These are phyloP conservation scores for Fusarium udum DNA, from an alignment of 2,329 filamentous ascomycete species.

Conservation along the genomic window DNA sequence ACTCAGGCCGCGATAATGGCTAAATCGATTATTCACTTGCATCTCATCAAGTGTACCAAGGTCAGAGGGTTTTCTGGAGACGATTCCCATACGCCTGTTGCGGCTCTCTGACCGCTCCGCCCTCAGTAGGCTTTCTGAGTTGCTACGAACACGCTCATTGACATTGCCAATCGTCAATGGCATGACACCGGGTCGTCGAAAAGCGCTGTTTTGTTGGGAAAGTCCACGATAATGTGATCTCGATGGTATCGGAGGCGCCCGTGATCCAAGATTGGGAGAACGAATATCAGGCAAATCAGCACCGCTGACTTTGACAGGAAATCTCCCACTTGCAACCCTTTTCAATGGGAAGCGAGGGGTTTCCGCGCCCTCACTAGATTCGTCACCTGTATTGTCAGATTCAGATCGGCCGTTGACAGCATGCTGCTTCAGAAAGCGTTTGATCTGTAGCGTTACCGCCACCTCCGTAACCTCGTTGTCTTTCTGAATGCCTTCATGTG, in stretches of 20 bases:
- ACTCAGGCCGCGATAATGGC: slow-evolving; percentile 72
- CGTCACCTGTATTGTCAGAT: slow-evolving; percentile 66
- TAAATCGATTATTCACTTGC: slow-evolving; percentile 71
- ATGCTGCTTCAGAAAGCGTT: slow-evolving; percentile 66
- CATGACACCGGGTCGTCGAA: slow-evolving; percentile 77
- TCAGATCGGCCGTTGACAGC: slow-evolving; percentile 62
- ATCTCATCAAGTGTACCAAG: slow-evolving; percentile 71
- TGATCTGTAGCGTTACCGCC: slow-evolving; percentile 68
- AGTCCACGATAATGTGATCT: slow-evolving; percentile 80
- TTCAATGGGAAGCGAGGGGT: slow-evolving; percentile 77
- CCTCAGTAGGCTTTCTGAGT: slow-evolving; percentile 69
- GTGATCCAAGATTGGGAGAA: slow-evolving; percentile 69
- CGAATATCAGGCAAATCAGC: slow-evolving; percentile 73
- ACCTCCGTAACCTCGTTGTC: slow-evolving; percentile 73
- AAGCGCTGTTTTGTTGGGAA: slow-evolving; percentile 72
- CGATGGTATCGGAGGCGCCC: slow-evolving; percentile 80
- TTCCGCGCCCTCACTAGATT: slow-evolving; percentile 78
- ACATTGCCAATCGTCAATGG: slow-evolving; percentile 74
- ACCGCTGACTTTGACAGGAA: slow-evolving; percentile 77
- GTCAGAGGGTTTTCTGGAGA: slow-evolving; percentile 68
- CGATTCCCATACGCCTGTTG: slow-evolving; percentile 70
- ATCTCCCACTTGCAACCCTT: slow-evolving; percentile 70
- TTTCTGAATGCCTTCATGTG: slow-evolving; percentile 60
- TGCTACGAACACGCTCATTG: slow-evolving; percentile 73
- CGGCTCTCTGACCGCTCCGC: slow-evolving; percentile 63